Percentiles rank a stretch among this genome's conserved stretches.
phyloP scores from a whole-genome alignment of 139 green algal species.

The Trebouxia sp. region DNA sequence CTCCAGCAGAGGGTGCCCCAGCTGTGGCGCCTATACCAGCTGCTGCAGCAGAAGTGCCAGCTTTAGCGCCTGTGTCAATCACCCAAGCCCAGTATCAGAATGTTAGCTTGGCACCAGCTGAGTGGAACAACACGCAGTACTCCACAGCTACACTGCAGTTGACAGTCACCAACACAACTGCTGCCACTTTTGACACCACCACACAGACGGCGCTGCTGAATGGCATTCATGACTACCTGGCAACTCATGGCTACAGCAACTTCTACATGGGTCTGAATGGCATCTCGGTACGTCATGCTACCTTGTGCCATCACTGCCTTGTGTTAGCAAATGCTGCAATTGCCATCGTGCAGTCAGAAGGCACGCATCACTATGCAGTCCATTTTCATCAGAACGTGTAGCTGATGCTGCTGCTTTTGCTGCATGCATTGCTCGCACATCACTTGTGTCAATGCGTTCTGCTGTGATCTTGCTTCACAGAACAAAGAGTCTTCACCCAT shows the following conservation, averaged over 20 bases:
- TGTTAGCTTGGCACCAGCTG: not conserved
- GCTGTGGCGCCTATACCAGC: not conserved
- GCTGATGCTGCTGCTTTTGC: too few species aligned
- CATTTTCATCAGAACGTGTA: too few species aligned
- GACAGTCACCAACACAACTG: not conserved
- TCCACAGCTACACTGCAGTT: not conserved
- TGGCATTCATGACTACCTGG: not conserved
- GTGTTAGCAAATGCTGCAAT: too few species aligned
- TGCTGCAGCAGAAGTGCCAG: not conserved
- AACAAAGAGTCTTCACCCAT: too few species aligned
- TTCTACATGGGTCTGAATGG: not conserved
- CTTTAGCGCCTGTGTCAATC: not conserved
- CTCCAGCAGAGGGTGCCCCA: not conserved
- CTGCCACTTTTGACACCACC: not conserved
- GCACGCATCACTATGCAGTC: too few species aligned
- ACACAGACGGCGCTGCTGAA: conserved; percentile 8
- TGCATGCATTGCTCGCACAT: too few species aligned
- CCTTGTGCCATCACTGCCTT: too few species aligned
- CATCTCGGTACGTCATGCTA: conserved; percentile 16
- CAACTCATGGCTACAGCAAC: not conserved
- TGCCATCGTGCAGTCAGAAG: too few species aligned
- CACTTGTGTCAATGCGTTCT: too few species aligned
- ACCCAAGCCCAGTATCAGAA: not conserved
- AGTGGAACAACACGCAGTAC: not conserved
- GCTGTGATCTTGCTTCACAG: too few species aligned